phyloP scores from a whole-genome alignment of 176 grass and related monocot species.

The Phoenix roebelenii region DNA sequence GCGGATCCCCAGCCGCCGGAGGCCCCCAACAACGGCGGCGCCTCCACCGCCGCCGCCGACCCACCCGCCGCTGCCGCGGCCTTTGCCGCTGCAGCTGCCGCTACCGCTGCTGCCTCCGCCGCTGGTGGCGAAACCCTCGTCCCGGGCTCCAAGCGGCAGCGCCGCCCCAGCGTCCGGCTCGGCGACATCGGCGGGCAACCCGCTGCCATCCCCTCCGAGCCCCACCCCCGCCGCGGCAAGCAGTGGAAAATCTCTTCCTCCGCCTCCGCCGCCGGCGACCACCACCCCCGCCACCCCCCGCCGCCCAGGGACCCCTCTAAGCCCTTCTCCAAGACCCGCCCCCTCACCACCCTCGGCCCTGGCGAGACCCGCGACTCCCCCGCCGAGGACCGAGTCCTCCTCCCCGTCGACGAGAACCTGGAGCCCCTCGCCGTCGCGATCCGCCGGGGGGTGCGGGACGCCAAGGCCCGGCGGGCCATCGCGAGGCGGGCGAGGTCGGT shows the following conservation, averaged over 20 bases:
- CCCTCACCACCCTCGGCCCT: too few relatives aligned
- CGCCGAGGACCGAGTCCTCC: conserved; percentile 9
- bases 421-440: conserved; percentile 1
- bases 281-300: too few relatives aligned
- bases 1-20: conserved; percentile 7
- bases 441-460: too few relatives aligned
- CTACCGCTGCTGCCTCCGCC: background rate
- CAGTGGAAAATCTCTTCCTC: conserved; percentile 24
- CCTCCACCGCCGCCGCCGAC: background rate
- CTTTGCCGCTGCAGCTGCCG: too few relatives aligned
- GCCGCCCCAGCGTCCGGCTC: conserved; percentile 53
- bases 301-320: background rate
- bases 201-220: conserved; percentile 30
- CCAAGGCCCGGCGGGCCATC: too few relatives aligned
- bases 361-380: too few relatives aligned
- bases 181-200: conserved; percentile 14
- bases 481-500: too few relatives aligned
- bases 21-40: conserved; percentile 13
- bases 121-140: background rate
- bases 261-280: too few relatives aligned
- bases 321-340: background rate
- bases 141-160: conserved; percentile 32
- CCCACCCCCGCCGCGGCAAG: conserved; percentile 25
- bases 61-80: background rate
- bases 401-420: conserved; percentile 24